Conservation (phyloP, 352 stramenopile species). For the Saprolegnia parasitica region DNA sequence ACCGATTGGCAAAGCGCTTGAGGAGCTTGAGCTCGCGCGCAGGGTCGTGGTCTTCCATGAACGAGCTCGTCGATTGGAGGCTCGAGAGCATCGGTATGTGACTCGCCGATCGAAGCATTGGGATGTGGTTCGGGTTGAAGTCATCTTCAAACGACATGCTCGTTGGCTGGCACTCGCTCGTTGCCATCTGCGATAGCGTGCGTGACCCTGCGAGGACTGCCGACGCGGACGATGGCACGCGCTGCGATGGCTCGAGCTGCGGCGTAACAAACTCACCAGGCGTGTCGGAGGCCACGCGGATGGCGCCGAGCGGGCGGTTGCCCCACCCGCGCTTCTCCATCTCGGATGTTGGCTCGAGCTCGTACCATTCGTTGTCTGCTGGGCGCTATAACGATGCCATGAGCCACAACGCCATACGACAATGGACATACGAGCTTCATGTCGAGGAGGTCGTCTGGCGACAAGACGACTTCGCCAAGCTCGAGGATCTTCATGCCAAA, state of each 20-base stretch:
- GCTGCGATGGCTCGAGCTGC: not conserved
- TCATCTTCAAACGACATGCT: conserved; percentile 9
- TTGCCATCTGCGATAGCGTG: not conserved
- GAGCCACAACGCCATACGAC: not conserved
- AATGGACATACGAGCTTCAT: conserved; percentile 23
- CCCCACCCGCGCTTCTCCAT: conserved; percentile 22
- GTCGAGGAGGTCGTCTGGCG: conserved; percentile 16
- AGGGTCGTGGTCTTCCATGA: conserved; percentile 27
- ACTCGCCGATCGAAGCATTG: not conserved
- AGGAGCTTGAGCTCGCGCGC: conserved; percentile 5
- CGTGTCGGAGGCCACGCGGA: conserved; percentile 1
- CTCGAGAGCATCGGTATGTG: conserved; percentile 9
- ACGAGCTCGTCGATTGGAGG: conserved; percentile 10
- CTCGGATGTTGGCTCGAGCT: conserved; percentile 16
- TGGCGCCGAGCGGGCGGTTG: conserved; percentile 20
- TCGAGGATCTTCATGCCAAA: conserved; percentile 24
- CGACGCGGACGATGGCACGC: not conserved
- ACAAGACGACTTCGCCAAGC: conserved; percentile 26
- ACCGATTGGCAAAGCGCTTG: conserved; percentile 17
- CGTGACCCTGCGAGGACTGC: not conserved
- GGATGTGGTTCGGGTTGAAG: conserved; percentile 2
- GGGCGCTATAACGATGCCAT: not conserved
- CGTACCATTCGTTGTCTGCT: conserved; percentile 16
- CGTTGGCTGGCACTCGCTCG: not conserved
- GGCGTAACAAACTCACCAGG: not conserved